Conservation (phyloP, 495 filamentous ascomycete genomes). For the Daldinia childiae region DNA sequence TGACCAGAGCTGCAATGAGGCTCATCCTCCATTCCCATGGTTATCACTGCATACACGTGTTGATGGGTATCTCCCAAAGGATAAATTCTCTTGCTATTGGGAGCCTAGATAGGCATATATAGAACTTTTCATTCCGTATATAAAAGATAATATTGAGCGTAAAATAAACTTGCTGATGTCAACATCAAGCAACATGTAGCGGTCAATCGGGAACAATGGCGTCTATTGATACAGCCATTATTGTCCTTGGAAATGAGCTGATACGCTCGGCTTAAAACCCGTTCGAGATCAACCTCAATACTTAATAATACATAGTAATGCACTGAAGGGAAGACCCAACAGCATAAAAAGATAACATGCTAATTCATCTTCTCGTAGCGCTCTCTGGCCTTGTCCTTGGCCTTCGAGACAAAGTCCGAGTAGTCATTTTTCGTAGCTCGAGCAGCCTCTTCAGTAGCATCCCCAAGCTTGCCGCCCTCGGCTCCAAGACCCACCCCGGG, state of each 20-base stretch:
- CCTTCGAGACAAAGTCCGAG: constrained; percentile 79
- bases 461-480: constrained; percentile 82
- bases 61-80: neutral
- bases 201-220: neutral
- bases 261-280: neutral
- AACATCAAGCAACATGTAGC: neutral
- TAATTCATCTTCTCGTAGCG: constrained; percentile 72
- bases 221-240: neutral
- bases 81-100: neutral
- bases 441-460: constrained; percentile 81
- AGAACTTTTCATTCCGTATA: neutral
- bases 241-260: neutral
- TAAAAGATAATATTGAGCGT: neutral
- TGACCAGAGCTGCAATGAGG: neutral
- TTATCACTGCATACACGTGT: neutral
- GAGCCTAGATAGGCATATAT: neutral
- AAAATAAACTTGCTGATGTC: neutral
- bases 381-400: constrained; percentile 80
- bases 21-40: neutral
- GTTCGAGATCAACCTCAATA: neutral
- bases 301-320: neutral
- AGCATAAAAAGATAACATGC: neutral
- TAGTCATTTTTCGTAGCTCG: constrained; percentile 75
- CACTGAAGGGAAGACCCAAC: neutral
- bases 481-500: constrained; percentile 88